phyloP scores from a whole-genome alignment of 306 rosid species.

The Cicer yamashitae region DNA sequence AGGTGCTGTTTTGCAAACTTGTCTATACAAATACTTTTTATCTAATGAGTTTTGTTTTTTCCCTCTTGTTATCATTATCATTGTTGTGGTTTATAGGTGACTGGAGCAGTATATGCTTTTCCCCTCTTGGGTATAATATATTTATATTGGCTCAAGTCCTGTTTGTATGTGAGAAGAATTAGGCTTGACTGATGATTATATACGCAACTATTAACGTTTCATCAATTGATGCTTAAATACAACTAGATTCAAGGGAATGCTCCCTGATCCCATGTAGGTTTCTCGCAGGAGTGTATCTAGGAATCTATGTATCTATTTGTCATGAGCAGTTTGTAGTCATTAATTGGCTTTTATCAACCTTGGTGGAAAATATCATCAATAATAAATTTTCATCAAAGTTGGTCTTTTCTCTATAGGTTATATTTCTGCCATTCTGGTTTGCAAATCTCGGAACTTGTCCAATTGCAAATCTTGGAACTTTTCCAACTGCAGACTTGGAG shows the following conservation, averaged over 20 bases:
- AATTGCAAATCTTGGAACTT: background rate
- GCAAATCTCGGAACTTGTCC: background rate
- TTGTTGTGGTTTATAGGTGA: background rate
- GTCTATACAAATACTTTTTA: conserved; percentile 19
- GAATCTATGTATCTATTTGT: conserved; percentile 15
- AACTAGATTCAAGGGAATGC: conserved; percentile 20
- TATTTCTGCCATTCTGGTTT: conserved; percentile 37
- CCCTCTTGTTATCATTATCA: background rate
- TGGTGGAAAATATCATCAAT: conserved; percentile 22
- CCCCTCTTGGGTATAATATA: background rate
- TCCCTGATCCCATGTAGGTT: conserved; percentile 9
- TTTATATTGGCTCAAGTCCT: conserved; percentile 24
- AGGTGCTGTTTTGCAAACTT: conserved; percentile 51
- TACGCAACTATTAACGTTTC: conserved; percentile 14
- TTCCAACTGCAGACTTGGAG: conserved; percentile 21
- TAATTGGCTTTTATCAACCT: conserved; percentile 7
- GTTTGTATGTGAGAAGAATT: conserved; percentile 32
- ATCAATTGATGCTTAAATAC: conserved; percentile 36
- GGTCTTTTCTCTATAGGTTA: conserved; percentile 11
- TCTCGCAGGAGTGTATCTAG: background rate
- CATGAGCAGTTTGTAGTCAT: background rate
- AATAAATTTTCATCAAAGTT: conserved; percentile 11
- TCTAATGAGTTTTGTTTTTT: background rate
- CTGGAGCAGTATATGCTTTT: background rate
- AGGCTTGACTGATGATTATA: conserved; percentile 23